phyloP scores from a whole-genome alignment of 768 basidiomycete genomes.

The Tricholoma matsutake region DNA sequence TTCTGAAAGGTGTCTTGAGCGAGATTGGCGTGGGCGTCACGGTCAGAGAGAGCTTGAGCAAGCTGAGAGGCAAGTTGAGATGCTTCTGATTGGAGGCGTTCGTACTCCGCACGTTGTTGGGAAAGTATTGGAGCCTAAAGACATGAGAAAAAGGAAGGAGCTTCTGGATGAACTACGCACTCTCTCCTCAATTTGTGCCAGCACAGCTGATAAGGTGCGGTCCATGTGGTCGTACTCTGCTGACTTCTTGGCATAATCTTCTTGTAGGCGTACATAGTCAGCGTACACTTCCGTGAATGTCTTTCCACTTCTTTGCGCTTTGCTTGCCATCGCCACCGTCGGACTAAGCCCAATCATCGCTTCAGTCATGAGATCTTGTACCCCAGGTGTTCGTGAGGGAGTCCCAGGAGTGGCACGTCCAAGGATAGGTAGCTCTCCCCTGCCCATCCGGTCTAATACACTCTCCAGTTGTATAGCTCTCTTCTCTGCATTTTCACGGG shows the following conservation, averaged over 20 bases:
- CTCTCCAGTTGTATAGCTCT: constrained; percentile 67
- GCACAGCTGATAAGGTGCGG: constrained; percentile 70
- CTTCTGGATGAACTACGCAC: constrained; percentile 45
- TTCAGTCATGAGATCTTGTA: constrained; percentile 43
- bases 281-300: constrained; percentile 94
- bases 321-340: constrained; percentile 82
- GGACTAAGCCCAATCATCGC: constrained; percentile 76
- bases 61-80: constrained; percentile 80
- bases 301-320: constrained; percentile 77
- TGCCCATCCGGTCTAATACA: constrained; percentile 67
- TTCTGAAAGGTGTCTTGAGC: constrained; percentile 65
- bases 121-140: constrained; percentile 82
- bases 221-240: constrained; percentile 86
- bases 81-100: constrained; percentile 76
- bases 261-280: constrained; percentile 84
- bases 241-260: constrained; percentile 73
- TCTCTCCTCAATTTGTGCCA: constrained; percentile 84
- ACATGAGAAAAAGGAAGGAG: background rate
- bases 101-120: constrained; percentile 88
- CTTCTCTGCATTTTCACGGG: constrained; percentile 70
- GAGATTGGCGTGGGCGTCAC: constrained; percentile 57
- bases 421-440: constrained; percentile 67
- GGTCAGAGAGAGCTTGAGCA: constrained; percentile 67
- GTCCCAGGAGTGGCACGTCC: constrained; percentile 47
- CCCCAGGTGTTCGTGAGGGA: constrained; percentile 39